Base-by-base conservation (phyloP, 352 stramenopile genomes). In the Globisporangium polare region DNA sequence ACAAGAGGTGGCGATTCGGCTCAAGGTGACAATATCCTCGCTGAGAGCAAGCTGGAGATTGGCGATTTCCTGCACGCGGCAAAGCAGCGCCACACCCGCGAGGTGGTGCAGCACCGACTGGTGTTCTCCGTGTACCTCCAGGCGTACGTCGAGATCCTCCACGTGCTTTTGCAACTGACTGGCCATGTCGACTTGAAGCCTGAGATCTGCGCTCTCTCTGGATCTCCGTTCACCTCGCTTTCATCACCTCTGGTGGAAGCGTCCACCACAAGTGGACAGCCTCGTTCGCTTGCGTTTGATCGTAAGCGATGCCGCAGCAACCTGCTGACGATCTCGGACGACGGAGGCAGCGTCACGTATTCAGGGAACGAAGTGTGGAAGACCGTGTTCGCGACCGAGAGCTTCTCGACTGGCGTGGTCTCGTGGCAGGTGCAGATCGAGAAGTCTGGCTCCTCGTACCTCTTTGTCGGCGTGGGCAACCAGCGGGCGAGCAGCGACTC, bases 391-490 rank as follows among this genome's bases (percentile, higher is more conserved):
- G 82, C 86, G 0, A 82, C 65, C 0, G 60, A 77, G 18, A 64
- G 83, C 4, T 97, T 97, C 41, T 72, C 83, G 0, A 86, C 71
- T 0, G 94, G 94, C 1, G 57, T 80, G 5, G 88, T 96, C 53
- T 77, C 71, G 12, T 98, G 93, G 93, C 49, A 87, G 20, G 63
- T 98, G 43, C 79, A 74, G 0, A 80, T 99, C 9, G 96, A 99
- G 18, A 97, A 98, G 63, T 98, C 94, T n/a, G 88, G 90, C 27
- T 97, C 92, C 5, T 88, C 91, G 12, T 98, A 99, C 71, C 68
- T 99, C 0, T 99, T 99, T 69, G 78, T 99, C 53, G 97, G 97
- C 3, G 89, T 99, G 8, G 92, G 96, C 1, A 98, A 90, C 13
- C 74, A 85, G 17, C 79, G 89, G 50, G 92, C 89, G 0, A 98